Evolutionary conservation across 139 green algal genomes (phyloP), one percentile per base, ranked within the genome.

Genomic region (Volvox africanus): DNA sequence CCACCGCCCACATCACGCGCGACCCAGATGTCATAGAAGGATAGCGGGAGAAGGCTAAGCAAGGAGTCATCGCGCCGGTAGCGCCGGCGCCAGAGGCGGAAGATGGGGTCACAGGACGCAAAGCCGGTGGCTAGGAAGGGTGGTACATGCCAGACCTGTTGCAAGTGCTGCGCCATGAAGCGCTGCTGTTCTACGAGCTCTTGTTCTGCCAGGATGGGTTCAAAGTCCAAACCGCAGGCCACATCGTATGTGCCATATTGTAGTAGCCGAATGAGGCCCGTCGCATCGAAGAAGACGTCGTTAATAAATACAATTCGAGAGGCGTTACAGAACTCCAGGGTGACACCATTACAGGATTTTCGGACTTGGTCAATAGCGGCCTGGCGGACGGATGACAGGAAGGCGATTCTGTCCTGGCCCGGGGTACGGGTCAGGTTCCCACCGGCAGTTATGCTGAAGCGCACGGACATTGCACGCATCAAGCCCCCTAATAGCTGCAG

Each of bases 211-310:
- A 86, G 80, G 21, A 92, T 88, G 65, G 67, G 88, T 14, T 92
- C 88, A 13, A 88, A 84, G 67, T 92, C 88, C 80, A 92, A 32
- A 14, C 88, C 88, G 21, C 88, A 92, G 1, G 44, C 79, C 9
- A 88, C 11, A 68, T 88, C 80, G 11, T 79, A 68, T 16, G 30
- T 21, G n/a, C 61, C 18, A 55, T 92, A 92, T 37, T 88, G 80
- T 30, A 95, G 73, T 61, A 96, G 87, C 62, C 93, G 88, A 11
- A 92, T 30, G 14, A 95, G 30, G 33, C 95, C 87, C 19, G 76
- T 61, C 24, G 92, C 89, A 33, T 93, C 93, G 61, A 95, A 96
- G 55, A 89, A 94, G 6, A 96, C 94, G 75, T 96, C 94, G 77
- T 96, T 96, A 5, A 96, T n/a, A 73, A 94, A 96, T 13, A 96